phyloP scores from a whole-genome alignment of 805 yeast genomes.

The Candida oleophila region DNA sequence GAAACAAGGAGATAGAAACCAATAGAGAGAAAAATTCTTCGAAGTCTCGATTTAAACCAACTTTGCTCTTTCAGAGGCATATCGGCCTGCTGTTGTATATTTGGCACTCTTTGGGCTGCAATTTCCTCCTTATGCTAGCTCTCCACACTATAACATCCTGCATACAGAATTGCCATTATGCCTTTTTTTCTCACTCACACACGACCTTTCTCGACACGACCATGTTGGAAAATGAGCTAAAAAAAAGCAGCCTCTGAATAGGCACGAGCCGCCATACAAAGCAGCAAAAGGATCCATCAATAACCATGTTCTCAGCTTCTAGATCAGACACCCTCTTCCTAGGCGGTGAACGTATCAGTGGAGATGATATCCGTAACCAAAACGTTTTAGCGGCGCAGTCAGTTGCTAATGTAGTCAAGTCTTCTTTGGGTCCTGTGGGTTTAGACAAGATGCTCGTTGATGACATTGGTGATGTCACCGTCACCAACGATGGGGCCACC shows the following conservation, averaged over 20 bases:
- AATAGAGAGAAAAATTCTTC: too few species aligned
- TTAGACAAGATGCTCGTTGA: conserved; percentile 98
- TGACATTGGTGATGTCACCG: conserved; percentile 98
- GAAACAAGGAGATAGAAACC: too few species aligned
- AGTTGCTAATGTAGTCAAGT: conserved; percentile 80
- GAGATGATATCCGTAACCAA: conserved; percentile 95
- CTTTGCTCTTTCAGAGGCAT: too few species aligned
- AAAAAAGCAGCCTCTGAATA: not conserved
- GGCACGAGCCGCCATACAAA: not conserved
- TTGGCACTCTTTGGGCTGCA: too few species aligned
- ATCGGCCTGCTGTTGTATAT: not conserved
- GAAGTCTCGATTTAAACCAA: too few species aligned
- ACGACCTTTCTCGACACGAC: conserved; percentile 1
- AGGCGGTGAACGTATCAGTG: conserved; percentile 94
- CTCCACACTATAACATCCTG: not conserved
- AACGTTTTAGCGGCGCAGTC: conserved; percentile 92
- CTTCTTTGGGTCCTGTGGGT: conserved; percentile 97
- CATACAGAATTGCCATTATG: too few species aligned
- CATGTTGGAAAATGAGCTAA: not conserved
- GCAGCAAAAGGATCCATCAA: not conserved
- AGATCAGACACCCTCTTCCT: conserved; percentile 92
- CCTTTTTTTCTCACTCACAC: not conserved
- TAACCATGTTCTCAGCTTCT: conserved; percentile 68
- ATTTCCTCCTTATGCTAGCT: too few species aligned
- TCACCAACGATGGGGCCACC: conserved; percentile 98